Base-by-base conservation (phyloP, 768 basidiomycete species). In the Hortiboletus campestris region DNA sequence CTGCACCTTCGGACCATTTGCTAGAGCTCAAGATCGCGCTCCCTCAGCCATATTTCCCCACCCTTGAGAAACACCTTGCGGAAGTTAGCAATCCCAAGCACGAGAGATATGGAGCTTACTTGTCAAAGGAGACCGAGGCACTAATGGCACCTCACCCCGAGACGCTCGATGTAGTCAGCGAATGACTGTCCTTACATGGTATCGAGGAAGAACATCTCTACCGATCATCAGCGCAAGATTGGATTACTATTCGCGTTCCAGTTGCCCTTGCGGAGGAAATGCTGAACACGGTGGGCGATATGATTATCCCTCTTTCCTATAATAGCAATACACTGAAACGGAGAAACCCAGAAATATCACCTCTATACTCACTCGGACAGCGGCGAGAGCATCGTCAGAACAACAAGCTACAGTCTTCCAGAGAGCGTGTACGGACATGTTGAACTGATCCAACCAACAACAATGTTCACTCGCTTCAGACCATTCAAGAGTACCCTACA, bases 381-480 rank as follows among this genome's bases (percentile, higher is more conserved):
- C 48, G 85, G 81, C 4, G 81, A 84, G 31, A 67, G 75, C 14
- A 67, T 88, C 35, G 72, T 88, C 56, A 81, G 89, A 51, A 86
- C 89, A n/a, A 84, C 82, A 4, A 75, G 74, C 55, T 90, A 88
- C 72, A 84, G 82, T 61, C 78, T 91, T 17, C 88, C 88, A 0
- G 75, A 75, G 44, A 57, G 78, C 53, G 68, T 89, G 44, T 78
- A 84, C 60, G 71, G 74, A 4, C 85, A 89, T 63, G 67, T 89
- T 53, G 85, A 88, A 36, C 68, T 89, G 31, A 74, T 90, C 29
- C 86, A 89, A 57, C 88, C 88, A 0, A 89, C 88, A 3, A 89
- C 86, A 2, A 78, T 82, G 67, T 90, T 89, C 62, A 73, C 77
- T 41, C 78, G 78, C 54, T 69, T 74, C 56, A 80, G 75, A 57